Evolutionary conservation across 352 stramenopile species (phyloP).

Genomic region (Globisporangium irregulare): DNA sequence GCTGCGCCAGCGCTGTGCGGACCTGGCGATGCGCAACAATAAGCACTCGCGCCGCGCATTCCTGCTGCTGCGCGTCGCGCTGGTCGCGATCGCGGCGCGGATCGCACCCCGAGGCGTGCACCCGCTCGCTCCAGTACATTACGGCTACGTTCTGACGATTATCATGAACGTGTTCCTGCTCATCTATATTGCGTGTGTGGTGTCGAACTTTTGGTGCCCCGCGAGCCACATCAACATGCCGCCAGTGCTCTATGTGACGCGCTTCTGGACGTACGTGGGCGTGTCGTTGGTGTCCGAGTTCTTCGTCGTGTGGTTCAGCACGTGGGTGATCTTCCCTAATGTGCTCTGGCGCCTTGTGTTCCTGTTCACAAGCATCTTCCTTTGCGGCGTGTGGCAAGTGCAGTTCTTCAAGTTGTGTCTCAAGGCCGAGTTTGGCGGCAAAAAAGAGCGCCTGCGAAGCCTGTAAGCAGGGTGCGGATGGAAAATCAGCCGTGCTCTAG

Average conservation of each 20-base stretch:
- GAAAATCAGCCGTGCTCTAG: background rate
- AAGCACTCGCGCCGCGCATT: slow-evolving; percentile 46
- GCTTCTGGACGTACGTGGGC: slow-evolving; percentile 71
- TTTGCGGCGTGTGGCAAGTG: slow-evolving; percentile 64
- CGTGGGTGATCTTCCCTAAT: slow-evolving; percentile 75
- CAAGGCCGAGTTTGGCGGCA: slow-evolving; percentile 68
- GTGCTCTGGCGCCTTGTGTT: slow-evolving; percentile 71
- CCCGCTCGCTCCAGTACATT: slow-evolving; percentile 65
- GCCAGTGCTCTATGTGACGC: slow-evolving; percentile 62
- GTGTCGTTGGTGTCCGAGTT: slow-evolving; percentile 45
- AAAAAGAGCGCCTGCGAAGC: slow-evolving; percentile 77
- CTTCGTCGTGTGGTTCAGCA: slow-evolving; percentile 77
- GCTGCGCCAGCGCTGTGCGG: slow-evolving; percentile 59
- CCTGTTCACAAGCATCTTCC: slow-evolving; percentile 46
- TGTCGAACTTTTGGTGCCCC: slow-evolving; percentile 80
- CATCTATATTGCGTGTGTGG: slow-evolving; percentile 67
- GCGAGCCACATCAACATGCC: slow-evolving; percentile 54
- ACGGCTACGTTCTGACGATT: slow-evolving; percentile 73
- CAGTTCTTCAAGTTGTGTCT: slow-evolving; percentile 66
- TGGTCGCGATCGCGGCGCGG: slow-evolving; percentile 55
- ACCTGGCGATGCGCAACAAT: slow-evolving; percentile 54
- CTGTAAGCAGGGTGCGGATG: slow-evolving; percentile 30
- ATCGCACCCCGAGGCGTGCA: slow-evolving; percentile 64
- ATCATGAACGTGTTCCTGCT: slow-evolving; percentile 80
- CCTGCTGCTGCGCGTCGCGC: slow-evolving; percentile 49